Evolutionary conservation across 1,139 yeast species (phyloP).

Genomic region (Kazachstania sp.): DNA sequence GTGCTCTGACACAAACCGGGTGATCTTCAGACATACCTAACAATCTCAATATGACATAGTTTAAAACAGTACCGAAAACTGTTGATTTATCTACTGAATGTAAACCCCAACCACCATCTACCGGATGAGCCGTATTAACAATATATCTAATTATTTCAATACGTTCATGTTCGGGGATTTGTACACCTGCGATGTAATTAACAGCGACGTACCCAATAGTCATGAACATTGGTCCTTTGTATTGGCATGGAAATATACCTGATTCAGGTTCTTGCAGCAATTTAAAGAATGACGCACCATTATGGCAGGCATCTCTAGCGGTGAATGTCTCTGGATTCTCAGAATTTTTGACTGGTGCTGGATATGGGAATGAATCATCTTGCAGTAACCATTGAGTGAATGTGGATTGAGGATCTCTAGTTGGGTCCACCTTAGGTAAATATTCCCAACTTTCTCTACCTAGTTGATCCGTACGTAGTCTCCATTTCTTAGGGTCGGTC

Average conservation of each 20-base stretch:
- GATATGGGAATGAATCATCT: constrained; percentile 38
- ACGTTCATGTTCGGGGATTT: constrained; percentile 57
- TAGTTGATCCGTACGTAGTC: constrained; percentile 55
- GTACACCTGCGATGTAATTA: constrained; percentile 58
- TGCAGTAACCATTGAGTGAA: constrained; percentile 51
- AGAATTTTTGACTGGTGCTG: constrained; percentile 30
- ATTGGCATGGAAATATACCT: constrained; percentile 86
- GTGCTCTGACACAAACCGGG: constrained; percentile 72
- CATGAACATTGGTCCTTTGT: constrained; percentile 97
- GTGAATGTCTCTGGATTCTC: constrained; percentile 29
- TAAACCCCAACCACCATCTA: constrained; percentile 99
- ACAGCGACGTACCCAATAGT: constrained; percentile 80
- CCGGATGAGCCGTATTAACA: constrained; percentile 87
- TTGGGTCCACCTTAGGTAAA: constrained; percentile 35
- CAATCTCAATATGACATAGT: constrained; percentile 69
- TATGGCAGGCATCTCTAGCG: constrained; percentile 57
- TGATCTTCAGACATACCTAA: constrained; percentile 69
- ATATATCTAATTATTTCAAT: constrained; percentile 73
- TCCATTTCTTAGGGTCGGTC: constrained; percentile 71
- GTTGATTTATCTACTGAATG: constrained; percentile 89
- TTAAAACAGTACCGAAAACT: constrained; percentile 87
- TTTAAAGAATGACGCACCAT: constrained; percentile 66
- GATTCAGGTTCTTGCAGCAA: constrained; percentile 60
- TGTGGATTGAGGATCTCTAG: constrained; percentile 44
- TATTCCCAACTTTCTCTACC: constrained; percentile 86